These are phyloP conservation scores for Geranomyces variabilis DNA, from an alignment of 192 early-diverging fungal genomes.

Conservation along the genomic window DNA sequence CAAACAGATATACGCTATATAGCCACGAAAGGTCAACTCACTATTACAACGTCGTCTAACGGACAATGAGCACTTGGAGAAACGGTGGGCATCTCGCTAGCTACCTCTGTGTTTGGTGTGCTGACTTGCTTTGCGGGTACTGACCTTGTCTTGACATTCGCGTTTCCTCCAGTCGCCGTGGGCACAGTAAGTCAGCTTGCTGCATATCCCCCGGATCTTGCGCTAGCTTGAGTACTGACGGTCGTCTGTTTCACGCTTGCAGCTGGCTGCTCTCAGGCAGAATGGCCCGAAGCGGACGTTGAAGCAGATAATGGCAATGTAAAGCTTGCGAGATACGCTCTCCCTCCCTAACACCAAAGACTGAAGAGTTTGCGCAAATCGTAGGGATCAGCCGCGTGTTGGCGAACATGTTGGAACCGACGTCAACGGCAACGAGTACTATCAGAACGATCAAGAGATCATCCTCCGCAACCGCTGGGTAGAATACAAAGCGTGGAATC, in stretches of 20 bases:
- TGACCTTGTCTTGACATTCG: neutral
- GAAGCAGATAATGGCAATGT: slow-evolving; percentile 29
- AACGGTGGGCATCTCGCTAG: neutral
- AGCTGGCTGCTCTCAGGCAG: slow-evolving; percentile 7
- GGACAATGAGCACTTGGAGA: slow-evolving; percentile 11
- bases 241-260: neutral
- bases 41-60: too few relatives aligned
- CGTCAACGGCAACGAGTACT: slow-evolving; percentile 56
- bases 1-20: too few relatives aligned
- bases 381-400: slow-evolving; percentile 46
- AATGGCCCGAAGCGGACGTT: slow-evolving; percentile 28
- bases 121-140: neutral
- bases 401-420: slow-evolving; percentile 56
- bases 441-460: slow-evolving; percentile 53
- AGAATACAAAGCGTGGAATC: slow-evolving; percentile 57
- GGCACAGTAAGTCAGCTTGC: slow-evolving; percentile 7
- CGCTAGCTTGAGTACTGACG: too few relatives aligned
- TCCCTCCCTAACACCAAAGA: neutral
- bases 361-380: neutral
- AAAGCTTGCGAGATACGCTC: neutral
- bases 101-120: neutral
- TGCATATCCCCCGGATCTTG: neutral
- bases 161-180: slow-evolving; percentile 9
- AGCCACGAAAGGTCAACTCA: too few relatives aligned
- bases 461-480: slow-evolving; percentile 54